A percentile compares a stretch with the other conserved stretches of the same genome.
phyloP scores from a whole-genome alignment of 2,329 filamentous ascomycete species.

The Claviceps purpurea region DNA sequence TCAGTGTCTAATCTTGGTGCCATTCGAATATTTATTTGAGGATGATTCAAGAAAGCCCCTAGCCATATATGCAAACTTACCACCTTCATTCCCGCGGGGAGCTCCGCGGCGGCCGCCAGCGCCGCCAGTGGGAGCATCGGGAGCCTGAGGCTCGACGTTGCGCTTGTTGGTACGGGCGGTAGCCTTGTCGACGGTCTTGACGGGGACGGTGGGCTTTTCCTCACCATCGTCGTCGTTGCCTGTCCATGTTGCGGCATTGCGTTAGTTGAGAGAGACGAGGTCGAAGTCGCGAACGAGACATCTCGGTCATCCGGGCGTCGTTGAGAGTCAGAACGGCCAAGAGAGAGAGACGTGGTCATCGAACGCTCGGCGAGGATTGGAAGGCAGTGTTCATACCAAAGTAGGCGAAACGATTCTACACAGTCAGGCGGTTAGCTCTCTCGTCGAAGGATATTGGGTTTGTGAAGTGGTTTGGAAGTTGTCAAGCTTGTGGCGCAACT shows the following conservation, averaged over 20 bases:
- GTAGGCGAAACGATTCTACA: slow-evolving; percentile 91
- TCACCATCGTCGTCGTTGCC: slow-evolving; percentile 49
- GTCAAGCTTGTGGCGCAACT: background rate
- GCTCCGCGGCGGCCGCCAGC: slow-evolving; percentile 39
- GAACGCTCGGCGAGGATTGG: slow-evolving; percentile 10
- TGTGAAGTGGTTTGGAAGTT: background rate
- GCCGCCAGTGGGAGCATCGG: slow-evolving; percentile 42
- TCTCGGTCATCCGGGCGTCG: background rate
- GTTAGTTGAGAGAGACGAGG: slow-evolving; percentile 5
- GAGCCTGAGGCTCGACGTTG: slow-evolving; percentile 65
- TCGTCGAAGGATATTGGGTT: background rate
- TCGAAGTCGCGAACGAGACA: background rate
- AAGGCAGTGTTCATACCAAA: slow-evolving; percentile 57
- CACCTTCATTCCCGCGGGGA: slow-evolving; percentile 69
- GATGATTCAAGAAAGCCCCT: background rate
- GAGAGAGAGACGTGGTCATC: slow-evolving; percentile 2
- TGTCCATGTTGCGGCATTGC: slow-evolving; percentile 13
- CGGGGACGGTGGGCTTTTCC: slow-evolving; percentile 65
- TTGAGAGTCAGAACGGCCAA: background rate
- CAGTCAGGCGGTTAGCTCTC: background rate
- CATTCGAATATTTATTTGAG: background rate
- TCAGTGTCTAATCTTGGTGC: background rate
- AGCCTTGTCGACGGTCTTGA: slow-evolving; percentile 82
- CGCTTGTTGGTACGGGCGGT: slow-evolving; percentile 65
- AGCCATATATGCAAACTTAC: slow-evolving; percentile 40